A percentile compares a stretch with the other conserved stretches of the same genome.
These are phyloP conservation scores for Picea mariana DNA, from an alignment of 83 land plant genomes.

Conservation along the genomic window DNA sequence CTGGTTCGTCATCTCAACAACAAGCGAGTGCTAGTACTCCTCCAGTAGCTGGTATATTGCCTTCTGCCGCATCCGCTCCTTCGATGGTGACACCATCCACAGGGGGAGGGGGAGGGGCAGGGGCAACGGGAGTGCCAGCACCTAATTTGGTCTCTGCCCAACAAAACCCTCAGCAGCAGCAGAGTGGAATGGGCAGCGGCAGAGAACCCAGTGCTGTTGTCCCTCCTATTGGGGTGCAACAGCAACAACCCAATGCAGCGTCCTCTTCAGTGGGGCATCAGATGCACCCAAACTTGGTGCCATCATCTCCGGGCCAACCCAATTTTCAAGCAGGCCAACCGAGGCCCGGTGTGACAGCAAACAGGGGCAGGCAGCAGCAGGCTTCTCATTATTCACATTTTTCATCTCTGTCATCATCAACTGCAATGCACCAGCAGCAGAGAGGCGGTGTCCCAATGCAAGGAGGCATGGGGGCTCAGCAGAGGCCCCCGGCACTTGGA, in stretches of 20 bases:
- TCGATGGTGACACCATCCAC: background rate
- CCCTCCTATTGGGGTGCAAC: background rate
- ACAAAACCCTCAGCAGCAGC: constrained; percentile 5
- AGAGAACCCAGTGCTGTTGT: background rate
- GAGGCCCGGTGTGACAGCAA: background rate
- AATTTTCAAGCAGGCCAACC: constrained; percentile 7
- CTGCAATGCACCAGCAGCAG: constrained; percentile 16
- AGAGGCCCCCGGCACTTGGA: constrained; percentile 2
- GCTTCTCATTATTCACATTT: background rate
- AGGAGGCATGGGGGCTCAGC: constrained; percentile 1
- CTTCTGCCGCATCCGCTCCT: background rate
- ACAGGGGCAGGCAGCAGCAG: constrained; percentile 14
- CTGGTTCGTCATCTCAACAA: constrained; percentile 12
- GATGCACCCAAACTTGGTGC: background rate
- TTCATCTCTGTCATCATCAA: background rate
- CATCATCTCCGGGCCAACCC: background rate
- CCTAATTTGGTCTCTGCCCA: background rate
- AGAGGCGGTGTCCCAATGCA: constrained; percentile 6
- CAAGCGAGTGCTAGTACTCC: background rate
- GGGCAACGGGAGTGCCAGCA: background rate
- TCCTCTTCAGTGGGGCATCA: constrained; percentile 9
- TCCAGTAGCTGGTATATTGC: background rate
- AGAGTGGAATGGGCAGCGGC: background rate
- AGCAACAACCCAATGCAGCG: background rate
- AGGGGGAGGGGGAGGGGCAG: background rate